Conservation (phyloP, 2,329 filamentous ascomycete species). For the Fusarium miscanthi region DNA sequence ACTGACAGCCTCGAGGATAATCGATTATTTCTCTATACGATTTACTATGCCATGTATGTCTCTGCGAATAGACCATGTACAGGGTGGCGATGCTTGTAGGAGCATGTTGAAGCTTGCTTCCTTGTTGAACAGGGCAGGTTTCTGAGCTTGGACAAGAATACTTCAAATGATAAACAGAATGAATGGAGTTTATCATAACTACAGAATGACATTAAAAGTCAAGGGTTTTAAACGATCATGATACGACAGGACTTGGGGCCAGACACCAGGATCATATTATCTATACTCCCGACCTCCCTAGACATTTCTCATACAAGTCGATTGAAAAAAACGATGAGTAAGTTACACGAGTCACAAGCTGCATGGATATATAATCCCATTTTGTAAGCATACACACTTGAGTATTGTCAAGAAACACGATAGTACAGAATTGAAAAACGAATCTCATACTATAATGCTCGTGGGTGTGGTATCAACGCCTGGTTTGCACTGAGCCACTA, state of each 20-base stretch:
- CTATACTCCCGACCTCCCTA: background rate
- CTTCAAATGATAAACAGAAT: background rate
- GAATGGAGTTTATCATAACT: no score
- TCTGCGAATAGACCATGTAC: background rate
- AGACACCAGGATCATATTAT: background rate
- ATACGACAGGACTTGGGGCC: background rate
- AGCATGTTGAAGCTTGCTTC: background rate
- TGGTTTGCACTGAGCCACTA: background rate
- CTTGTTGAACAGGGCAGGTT: background rate
- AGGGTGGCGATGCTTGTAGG: background rate
- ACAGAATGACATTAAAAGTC: background rate
- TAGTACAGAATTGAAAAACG: background rate
- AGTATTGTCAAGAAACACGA: background rate
- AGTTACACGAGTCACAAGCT: background rate
- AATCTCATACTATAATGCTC: background rate
- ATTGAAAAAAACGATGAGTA: background rate
- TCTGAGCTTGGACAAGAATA: background rate
- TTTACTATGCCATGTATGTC: background rate
- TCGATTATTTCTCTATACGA: background rate
- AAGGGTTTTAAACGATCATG: background rate
- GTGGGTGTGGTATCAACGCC: background rate
- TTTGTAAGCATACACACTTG: no score
- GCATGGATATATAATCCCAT: background rate
- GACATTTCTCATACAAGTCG: background rate
- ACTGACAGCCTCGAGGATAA: background rate